phyloP scores from a whole-genome alignment of 2,329 filamentous ascomycete genomes.

The Sporothrix variecibatus region DNA sequence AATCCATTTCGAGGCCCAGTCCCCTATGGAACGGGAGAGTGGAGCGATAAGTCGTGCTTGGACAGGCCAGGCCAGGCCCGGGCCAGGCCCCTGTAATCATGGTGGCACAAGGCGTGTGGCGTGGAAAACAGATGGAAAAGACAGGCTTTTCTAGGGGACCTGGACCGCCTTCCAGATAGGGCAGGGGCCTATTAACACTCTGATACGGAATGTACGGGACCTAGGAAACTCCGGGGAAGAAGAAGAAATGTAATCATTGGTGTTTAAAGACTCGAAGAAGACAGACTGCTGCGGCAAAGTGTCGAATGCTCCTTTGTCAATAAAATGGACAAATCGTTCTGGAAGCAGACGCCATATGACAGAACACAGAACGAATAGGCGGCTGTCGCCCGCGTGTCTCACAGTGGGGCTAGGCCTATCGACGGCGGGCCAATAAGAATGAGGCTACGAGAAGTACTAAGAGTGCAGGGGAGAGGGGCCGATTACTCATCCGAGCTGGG shows the following conservation, averaged over 20 bases:
- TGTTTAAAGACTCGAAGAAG: background rate
- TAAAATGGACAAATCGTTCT: background rate
- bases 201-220: background rate
- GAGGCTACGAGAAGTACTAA: background rate
- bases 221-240: no score
- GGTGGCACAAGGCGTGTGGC: background rate
- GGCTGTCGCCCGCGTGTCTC: background rate
- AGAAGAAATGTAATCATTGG: no score
- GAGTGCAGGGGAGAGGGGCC: background rate
- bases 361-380: background rate
- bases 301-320: background rate
- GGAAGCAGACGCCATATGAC: background rate
- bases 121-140: background rate
- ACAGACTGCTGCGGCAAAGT: background rate
- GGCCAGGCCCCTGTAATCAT: background rate
- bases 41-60: constrained; percentile 11
- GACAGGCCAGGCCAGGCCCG: background rate
- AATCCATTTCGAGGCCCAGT: background rate
- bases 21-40: background rate
- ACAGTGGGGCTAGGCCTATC: background rate
- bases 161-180: background rate
- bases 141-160: background rate
- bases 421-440: background rate
- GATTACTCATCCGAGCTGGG: background rate
- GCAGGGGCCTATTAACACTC: background rate